Base-by-base conservation (phyloP, 1,284 basidiomycete species). In the Exsudoporus floridanus region DNA sequence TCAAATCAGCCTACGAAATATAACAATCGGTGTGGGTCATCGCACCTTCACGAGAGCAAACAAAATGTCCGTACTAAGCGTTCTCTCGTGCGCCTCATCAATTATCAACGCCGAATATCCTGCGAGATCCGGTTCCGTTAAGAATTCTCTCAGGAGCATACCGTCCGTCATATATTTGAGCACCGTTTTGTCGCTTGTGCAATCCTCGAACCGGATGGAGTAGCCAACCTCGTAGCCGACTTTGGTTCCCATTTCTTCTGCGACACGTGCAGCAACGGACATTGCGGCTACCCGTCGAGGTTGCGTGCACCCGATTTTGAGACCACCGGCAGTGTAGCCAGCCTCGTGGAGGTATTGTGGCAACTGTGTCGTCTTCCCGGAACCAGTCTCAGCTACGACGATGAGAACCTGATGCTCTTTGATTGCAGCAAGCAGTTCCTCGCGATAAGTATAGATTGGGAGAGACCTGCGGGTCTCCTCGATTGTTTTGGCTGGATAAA, bases 151-250 rank as follows among this genome's bases (percentile, higher is more conserved):
- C 42, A 98, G 73, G n/a, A 98, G 78, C 94, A 98, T 98, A 42
- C 95, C 95, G 67, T 98, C 95, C 42, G 94, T 98, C 95, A 98
- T 96, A 73, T 96, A 98, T 74, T 98, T 98, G 65, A 98, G 78
- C 34, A 94, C 88, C 2, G 95, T 98, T 77, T 94, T 98, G 77
- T 96, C 94, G 73, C 92, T 96, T 10, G 97, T 99, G 72, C 94
- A 97, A 71, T 99, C 96, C 73, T 99, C 97, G 74, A 99, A 99
- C 33, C 97, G 92, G 63, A 99, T 99, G 30, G 93, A 94, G 73
- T 99, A 99, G 14, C 97, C 97, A 55, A 98, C 96, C 73, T 98
- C 95, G 61, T 95, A 90, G 4, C 97, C 97, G 21, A 99, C 85
- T 66, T 97, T 90, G 6, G 88, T 90, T 5, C 95, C 97, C 88